Conservation (phyloP, 495 filamentous ascomycete species). For the Annulohypoxylon nitens region DNA sequence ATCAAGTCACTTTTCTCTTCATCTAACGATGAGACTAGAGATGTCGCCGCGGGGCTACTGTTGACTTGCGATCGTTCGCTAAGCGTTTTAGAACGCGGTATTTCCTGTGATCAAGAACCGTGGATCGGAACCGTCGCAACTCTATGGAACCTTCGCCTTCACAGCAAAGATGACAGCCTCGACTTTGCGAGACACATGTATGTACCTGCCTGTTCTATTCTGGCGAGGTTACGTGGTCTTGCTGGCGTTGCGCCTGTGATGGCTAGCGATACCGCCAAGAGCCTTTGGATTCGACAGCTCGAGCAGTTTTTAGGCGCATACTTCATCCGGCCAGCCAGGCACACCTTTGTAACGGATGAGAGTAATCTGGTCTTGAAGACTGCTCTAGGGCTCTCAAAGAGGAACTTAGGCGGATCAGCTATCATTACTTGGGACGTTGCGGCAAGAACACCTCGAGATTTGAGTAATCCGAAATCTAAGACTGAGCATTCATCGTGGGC, state of each 20-base stretch:
- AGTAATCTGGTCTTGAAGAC: conserved; percentile 53
- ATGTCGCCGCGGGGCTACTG: conserved; percentile 55
- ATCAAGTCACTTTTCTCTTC: conserved; percentile 63
- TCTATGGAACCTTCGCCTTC: conserved; percentile 61
- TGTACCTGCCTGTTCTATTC: conserved; percentile 47
- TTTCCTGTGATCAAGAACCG: conserved; percentile 47
- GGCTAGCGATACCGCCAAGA: conserved; percentile 31
- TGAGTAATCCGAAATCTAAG: conserved; percentile 66
- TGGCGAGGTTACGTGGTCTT: conserved; percentile 54
- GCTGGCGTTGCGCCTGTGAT: conserved; percentile 23
- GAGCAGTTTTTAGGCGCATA: conserved; percentile 76
- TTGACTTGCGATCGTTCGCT: conserved; percentile 53
- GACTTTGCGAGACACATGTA: conserved; percentile 59
- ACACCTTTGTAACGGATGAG: conserved; percentile 63
- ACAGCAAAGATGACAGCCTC: conserved; percentile 53
- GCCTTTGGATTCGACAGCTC: conserved; percentile 59
- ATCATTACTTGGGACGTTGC: conserved; percentile 71
- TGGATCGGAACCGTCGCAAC: conserved; percentile 57
- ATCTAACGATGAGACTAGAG: conserved; percentile 55
- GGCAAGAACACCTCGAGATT: conserved; percentile 65
- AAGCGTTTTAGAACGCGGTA: conserved; percentile 41
- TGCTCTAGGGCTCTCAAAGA: conserved; percentile 51
- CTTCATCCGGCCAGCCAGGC: conserved; percentile 75
- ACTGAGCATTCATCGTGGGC: conserved; percentile 73
- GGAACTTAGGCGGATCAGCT: conserved; percentile 52